These are phyloP conservation scores for Ustilago sp. DNA, from an alignment of 1,284 basidiomycete genomes.

Conservation along the genomic window DNA sequence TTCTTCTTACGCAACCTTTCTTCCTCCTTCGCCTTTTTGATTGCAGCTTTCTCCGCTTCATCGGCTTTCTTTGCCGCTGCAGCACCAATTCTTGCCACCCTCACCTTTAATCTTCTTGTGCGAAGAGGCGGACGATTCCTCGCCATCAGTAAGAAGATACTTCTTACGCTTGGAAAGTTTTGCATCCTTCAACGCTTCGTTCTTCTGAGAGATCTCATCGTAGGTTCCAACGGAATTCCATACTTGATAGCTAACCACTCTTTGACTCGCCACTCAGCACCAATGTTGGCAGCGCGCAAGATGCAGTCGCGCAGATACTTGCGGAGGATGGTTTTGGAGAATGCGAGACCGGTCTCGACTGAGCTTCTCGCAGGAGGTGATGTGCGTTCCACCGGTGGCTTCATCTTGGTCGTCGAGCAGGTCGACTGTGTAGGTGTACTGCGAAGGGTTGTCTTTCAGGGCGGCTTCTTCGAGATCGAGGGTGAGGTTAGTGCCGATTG, in stretches of 20 bases:
- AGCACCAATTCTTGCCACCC: constrained; percentile 38
- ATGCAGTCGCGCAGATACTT: constrained; percentile 95
- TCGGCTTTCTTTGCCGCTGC: constrained; percentile 43
- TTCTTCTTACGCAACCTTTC: constrained; percentile 80
- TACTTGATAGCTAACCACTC: constrained; percentile 83
- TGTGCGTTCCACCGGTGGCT: constrained; percentile 78
- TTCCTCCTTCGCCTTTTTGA: constrained; percentile 70
- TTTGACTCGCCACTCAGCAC: constrained; percentile 95
- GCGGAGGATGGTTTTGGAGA: constrained; percentile 94
- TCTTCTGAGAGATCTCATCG: constrained; percentile 81
- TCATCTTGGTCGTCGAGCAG: constrained; percentile 73
- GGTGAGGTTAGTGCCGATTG: constrained; percentile 83
- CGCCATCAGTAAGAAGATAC: constrained; percentile 82
- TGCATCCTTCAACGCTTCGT: constrained; percentile 82
- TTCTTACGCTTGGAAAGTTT: constrained; percentile 73
- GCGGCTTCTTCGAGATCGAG: constrained; percentile 79
- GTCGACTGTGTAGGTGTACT: constrained; percentile 89
- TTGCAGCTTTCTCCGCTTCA: constrained; percentile 42
- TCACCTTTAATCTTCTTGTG: constrained; percentile 49
- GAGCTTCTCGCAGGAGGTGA: constrained; percentile 78
- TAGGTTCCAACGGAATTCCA: constrained; percentile 84
- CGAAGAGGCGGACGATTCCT: constrained; percentile 74
- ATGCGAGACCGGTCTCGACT: constrained; percentile 93
- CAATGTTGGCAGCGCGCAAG: constrained; percentile 86
- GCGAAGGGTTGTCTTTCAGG: constrained; percentile 80